phyloP scores from a whole-genome alignment of 1,284 basidiomycete species.

The Thelephora terrestris region DNA sequence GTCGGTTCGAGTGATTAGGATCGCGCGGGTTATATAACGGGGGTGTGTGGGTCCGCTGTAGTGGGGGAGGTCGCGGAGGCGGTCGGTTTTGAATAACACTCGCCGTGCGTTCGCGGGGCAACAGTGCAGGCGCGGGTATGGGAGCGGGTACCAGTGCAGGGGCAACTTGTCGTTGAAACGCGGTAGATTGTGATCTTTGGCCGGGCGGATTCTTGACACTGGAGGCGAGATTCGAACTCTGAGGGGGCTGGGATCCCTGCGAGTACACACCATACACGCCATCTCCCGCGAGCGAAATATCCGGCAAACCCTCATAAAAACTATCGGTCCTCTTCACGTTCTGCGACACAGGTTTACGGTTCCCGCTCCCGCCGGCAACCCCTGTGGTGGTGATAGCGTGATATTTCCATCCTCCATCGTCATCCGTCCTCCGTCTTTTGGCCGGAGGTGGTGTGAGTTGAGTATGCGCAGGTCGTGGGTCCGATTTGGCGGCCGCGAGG shows the following conservation, averaged over 20 bases:
- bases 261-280: slow-evolving; percentile 25
- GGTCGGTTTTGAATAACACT: no score
- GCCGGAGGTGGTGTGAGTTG: slow-evolving; percentile 27
- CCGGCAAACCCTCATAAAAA: slow-evolving; percentile 38
- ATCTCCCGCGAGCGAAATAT: slow-evolving; percentile 38
- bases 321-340: slow-evolving; percentile 8
- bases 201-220: slow-evolving; percentile 5
- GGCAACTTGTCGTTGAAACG: slow-evolving; percentile 7
- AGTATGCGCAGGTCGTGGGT: slow-evolving; percentile 12
- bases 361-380: slow-evolving; percentile 6
- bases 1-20: not conserved
- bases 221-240: no score
- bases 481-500: slow-evolving; percentile 9
- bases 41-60: not conserved
- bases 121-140: slow-evolving; percentile 1
- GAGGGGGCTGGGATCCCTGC: no score
- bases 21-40: not conserved
- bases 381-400: not conserved
- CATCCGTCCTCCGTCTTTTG: slow-evolving; percentile 46
- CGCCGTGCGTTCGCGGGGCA: no score
- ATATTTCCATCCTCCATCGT: slow-evolving; percentile 11
- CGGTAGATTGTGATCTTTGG: not conserved
- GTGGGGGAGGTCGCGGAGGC: not conserved
- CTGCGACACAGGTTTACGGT: slow-evolving; percentile 3
- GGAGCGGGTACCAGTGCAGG: slow-evolving; percentile 9